Evolutionary conservation across 768 basidiomycete genomes (phyloP), one percentile per base, ranked within the genome.

Genomic region (Collybia sordida): DNA sequence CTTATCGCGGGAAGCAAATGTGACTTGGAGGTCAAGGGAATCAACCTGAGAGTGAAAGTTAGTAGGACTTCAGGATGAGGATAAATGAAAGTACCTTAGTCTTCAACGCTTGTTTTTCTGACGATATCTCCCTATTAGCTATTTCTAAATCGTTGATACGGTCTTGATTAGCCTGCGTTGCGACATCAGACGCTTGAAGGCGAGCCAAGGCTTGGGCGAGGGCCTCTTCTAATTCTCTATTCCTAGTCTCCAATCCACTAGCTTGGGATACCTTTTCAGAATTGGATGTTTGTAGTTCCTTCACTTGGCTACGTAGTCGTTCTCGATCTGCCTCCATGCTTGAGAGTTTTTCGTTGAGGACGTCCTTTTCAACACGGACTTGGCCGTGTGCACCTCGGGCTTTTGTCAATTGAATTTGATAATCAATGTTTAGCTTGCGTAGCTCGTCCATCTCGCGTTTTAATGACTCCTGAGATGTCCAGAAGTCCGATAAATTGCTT

Each of bases 331-430:
- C 71, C 62, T 92, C 90, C 0, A 73, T 72, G 19, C 71, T 71
- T 19, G 64, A 68, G 24, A 89, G 67, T 54, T 87, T 86, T 54
- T 90, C 87, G 18, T 59, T 67, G 40, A 90, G 63, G 31, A 80
- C 70, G 42, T 92, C 90, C 68, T 91, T 93, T 72, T 93, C 90
- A 12, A 88, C 88, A 14, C 88, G 82, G 4, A 87, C 78, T 60
- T 88, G 85, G 0, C 89, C 88, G 57, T 90, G 85, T 12, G 83
- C 82, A 18, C 83, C 81, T 46, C 88, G 85, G 43, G 90, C 86
- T 67, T 89, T 90, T 11, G 82, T 79, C 9, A 93, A 59, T 58
- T 90, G 86, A 27, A 83, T 70, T 59, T 90, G 88, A 42, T 82
- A 73, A 6, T 92, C 90, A 6, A 78, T 70, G 62, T 89, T 90